Percentiles rank a stretch among this genome's conserved stretches.
phyloP scores from a whole-genome alignment of 1,284 basidiomycete species.

The Exobasidium rhododendri region DNA sequence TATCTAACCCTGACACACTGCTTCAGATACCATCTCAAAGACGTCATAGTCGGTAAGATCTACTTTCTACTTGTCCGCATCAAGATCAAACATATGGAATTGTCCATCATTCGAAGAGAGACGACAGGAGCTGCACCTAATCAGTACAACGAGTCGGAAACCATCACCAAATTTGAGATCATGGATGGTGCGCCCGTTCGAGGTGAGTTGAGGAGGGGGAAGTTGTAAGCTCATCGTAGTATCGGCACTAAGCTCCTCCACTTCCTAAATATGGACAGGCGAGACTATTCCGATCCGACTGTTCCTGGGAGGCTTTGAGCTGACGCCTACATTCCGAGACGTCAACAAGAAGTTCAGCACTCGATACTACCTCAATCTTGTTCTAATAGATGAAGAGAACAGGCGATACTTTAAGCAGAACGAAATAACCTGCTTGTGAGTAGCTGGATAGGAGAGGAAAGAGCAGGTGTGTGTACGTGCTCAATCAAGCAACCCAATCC shows the following conservation, averaged over 20 bases:
- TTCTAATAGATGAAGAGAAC: conserved; percentile 97
- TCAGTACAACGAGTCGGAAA: conserved; percentile 98
- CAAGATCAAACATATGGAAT: conserved; percentile 99
- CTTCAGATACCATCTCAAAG: conserved; percentile 83
- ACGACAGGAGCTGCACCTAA: conserved; percentile 85
- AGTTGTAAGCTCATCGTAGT: neutral
- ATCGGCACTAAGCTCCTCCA: no score
- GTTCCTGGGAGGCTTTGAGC: conserved; percentile 95
- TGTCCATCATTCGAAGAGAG: conserved; percentile 94
- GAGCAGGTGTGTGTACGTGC: neutral
- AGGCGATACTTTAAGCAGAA: conserved; percentile 78
- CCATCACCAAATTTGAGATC: conserved; percentile 98
- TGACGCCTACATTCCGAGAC: conserved; percentile 96
- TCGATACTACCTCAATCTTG: conserved; percentile 86
- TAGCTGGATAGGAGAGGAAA: conserved; percentile 10
- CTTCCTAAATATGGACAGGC: conserved; percentile 62
- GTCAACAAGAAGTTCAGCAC: conserved; percentile 99
- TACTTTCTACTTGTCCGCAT: conserved; percentile 97
- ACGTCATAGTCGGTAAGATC: conserved; percentile 98
- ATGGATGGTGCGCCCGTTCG: conserved; percentile 71
- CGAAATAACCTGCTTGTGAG: conserved; percentile 52
- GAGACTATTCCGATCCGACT: conserved; percentile 97
- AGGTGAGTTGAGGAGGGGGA: conserved; percentile 59
- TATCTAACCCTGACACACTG: neutral
- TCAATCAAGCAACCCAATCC: neutral